Base-by-base conservation (phyloP, 2,329 filamentous ascomycete genomes). In the Calycina herbarum region DNA sequence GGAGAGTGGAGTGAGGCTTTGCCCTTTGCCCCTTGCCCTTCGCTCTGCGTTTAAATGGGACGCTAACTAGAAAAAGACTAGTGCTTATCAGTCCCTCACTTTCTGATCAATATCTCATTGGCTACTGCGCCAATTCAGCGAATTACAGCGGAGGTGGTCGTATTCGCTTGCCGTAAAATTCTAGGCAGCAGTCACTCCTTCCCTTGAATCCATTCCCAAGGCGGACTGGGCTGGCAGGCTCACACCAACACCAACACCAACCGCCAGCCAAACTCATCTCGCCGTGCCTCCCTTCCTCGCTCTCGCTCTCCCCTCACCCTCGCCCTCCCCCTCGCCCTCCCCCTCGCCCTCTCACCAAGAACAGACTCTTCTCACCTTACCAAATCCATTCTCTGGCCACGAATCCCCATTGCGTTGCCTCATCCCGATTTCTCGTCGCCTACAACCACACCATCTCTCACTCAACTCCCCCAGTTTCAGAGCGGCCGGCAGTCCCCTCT, bases 381-480 rank as follows among this genome's bases (percentile, higher is more conserved):
- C 67, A 35, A 45, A 35, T 60, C 42, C 11, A 51, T 57, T 57
- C 57, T 61, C 45, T 42, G 62, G 64, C 67, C 64, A 68, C 66
- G 66, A 67, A 67, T 64, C 61, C 66, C 60, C 57, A 61, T 62
- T 66, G 65, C 68, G 67, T 68, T 64, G 65, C 65, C 67, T 51
- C 48, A 48, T 35, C 29, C 29, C 31, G 38, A 27, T 60, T 20
- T 35, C 42, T 42, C 59, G 54, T 58, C 60, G 60, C 60, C 60
- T 62, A 15, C 60, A 29, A 20, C 40, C 7, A 35, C 24, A 20
- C 15, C 20, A 1, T 31, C 38, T 2, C 11, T n/a, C 40, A 20
- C 58, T 5, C 24, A 31, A 13, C 27, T 20, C 7, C 17, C 15
- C 24, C 38, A 48, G 51, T 57, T 61, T 63, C 61, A 45, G 60